Evolutionary conservation across 2,329 filamentous ascomycete genomes (phyloP).

Genomic region (Stemphylium vesicarium): DNA sequence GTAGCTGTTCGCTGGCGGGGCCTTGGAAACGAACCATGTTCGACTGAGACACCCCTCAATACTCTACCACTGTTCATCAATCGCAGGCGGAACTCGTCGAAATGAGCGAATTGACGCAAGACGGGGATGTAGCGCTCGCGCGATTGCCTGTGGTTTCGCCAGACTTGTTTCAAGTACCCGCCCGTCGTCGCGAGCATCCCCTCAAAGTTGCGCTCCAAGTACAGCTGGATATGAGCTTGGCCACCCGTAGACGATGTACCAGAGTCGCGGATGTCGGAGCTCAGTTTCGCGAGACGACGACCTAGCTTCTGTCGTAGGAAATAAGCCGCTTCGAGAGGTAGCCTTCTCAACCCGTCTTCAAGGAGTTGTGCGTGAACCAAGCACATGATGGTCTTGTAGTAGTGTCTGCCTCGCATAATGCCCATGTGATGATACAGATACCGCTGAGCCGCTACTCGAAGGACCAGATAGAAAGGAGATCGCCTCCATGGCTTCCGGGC

Average conservation of each 20-base stretch:
- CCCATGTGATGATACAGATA: conserved; percentile 55
- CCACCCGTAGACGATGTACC: not conserved
- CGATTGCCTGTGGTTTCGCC: conserved; percentile 23
- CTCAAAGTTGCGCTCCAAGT: conserved; percentile 20
- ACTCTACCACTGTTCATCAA: conserved; percentile 27
- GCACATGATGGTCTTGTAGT: conserved; percentile 66
- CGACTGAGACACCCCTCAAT: conserved; percentile 8
- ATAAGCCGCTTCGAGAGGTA: conserved; percentile 47
- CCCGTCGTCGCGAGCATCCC: conserved; percentile 18
- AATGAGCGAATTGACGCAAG: conserved; percentile 50
- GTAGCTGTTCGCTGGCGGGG: conserved; percentile 1
- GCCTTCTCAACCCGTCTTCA: conserved; percentile 40
- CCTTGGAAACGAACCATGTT: not conserved
- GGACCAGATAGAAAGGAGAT: conserved; percentile 65
- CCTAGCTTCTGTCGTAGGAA: conserved; percentile 61
- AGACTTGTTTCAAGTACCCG: conserved; percentile 25
- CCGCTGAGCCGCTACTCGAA: conserved; percentile 65
- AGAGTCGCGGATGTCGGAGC: conserved; percentile 45
- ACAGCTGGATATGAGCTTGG: not conserved
- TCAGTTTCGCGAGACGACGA: conserved; percentile 65
- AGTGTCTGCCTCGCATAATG: conserved; percentile 51
- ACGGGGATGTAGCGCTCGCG: conserved; percentile 50
- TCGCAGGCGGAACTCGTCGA: conserved; percentile 22
- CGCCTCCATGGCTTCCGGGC: conserved; percentile 66
- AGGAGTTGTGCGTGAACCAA: conserved; percentile 57